Percentiles rank a stretch among this genome's conserved stretches.
phyloP scores from a whole-genome alignment of 139 green algal genomes.

The Desmodesmus armatus region DNA sequence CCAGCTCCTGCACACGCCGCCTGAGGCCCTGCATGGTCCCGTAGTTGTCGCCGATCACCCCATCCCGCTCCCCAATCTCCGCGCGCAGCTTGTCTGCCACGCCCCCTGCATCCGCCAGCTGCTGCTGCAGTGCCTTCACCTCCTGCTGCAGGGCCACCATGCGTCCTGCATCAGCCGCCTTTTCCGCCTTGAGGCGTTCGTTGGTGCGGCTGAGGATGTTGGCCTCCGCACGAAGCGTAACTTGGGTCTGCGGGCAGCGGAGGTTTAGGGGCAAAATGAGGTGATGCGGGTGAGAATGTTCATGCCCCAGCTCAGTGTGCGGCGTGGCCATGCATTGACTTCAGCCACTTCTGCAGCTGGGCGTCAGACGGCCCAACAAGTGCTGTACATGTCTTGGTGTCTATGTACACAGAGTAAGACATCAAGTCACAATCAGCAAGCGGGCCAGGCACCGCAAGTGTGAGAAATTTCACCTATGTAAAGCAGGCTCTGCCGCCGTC shows the following conservation, averaged over 20 bases:
- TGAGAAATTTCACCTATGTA: too few relatives aligned
- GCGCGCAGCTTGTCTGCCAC: conserved; percentile 34
- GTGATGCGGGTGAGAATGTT: too few relatives aligned
- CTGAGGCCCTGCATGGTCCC: conserved; percentile 26
- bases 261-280: background rate
- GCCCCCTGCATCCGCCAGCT: conserved; percentile 21
- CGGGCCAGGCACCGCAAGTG: too few relatives aligned
- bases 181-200: conserved; percentile 13
- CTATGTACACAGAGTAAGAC: too few relatives aligned
- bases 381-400: background rate
- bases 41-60: conserved; percentile 36
- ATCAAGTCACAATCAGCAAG: too few relatives aligned
- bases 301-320: too few relatives aligned
- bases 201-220: conserved; percentile 39
- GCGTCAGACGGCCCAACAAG: background rate
- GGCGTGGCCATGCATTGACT: too few relatives aligned
- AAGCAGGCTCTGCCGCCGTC: too few relatives aligned
- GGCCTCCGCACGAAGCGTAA: conserved; percentile 36
- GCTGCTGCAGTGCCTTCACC: background rate
- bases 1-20: conserved; percentile 38
- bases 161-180: conserved; percentile 21
- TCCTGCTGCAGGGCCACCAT: background rate
- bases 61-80: conserved; percentile 28
- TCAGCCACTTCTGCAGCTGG: background rate
- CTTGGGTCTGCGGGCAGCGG: background rate